phyloP scores from a whole-genome alignment of 495 filamentous ascomycete genomes.

The Xylaria scruposa region DNA sequence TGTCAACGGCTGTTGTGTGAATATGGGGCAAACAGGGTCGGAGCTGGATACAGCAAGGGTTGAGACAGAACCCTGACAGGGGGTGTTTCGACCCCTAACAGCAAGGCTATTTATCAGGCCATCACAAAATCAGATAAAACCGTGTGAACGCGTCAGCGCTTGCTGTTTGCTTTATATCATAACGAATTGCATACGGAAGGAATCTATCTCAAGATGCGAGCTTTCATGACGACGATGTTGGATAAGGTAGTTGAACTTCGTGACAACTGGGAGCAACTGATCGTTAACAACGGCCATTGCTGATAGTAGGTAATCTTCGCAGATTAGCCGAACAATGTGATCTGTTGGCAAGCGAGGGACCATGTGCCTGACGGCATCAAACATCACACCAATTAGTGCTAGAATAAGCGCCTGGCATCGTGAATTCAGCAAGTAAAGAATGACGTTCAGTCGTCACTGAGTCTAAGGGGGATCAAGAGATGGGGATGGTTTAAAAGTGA shows the following conservation, averaged over 20 bases:
- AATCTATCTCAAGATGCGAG: background rate
- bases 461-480: background rate
- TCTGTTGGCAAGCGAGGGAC: background rate
- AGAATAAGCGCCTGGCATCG: constrained; percentile 12
- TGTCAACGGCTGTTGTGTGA: background rate
- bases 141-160: constrained; percentile 10
- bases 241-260: background rate
- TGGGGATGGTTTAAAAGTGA: constrained; percentile 7
- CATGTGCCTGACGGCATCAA: background rate
- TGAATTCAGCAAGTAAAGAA: background rate
- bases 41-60: constrained; percentile 30
- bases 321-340: background rate
- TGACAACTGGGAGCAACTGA: background rate
- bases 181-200: background rate
- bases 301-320: background rate
- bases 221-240: background rate
- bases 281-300: background rate
- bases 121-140: constrained; percentile 3
- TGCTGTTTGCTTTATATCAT: constrained; percentile 3
- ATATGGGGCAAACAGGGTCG: background rate
- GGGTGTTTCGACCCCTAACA: constrained; percentile 32
- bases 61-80: constrained; percentile 44
- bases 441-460: background rate
- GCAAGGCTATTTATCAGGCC: background rate
- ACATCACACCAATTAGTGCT: background rate